A percentile compares a stretch with the other conserved stretches of the same genome.
Evolutionary conservation across 345 rosid genomes (phyloP).

Genomic region (Combretum micranthum): DNA sequence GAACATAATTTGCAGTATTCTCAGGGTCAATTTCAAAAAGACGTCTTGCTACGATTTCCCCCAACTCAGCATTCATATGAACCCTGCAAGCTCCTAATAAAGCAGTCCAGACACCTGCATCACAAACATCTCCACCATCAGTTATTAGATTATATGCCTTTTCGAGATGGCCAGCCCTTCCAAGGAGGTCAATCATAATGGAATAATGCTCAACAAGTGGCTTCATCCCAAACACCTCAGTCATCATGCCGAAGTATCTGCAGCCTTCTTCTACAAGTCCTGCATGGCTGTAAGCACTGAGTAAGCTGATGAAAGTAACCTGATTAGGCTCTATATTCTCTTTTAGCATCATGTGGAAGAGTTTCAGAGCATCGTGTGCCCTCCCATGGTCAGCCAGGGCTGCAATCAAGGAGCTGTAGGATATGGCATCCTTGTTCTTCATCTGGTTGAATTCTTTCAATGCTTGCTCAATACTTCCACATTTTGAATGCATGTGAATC

Average conservation of each 20-base stretch:
- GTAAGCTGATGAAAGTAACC: constrained; percentile 37
- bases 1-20: constrained; percentile 43
- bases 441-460: constrained; percentile 36
- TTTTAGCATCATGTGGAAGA: constrained; percentile 36
- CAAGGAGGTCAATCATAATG: constrained; percentile 47
- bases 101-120: constrained; percentile 52
- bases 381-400: constrained; percentile 55
- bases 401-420: constrained; percentile 41
- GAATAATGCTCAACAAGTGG: constrained; percentile 42
- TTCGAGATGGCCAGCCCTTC: constrained; percentile 49
- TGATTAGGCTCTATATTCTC: constrained; percentile 44
- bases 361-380: constrained; percentile 28
- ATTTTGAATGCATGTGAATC: constrained; percentile 61
- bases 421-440: constrained; percentile 34
- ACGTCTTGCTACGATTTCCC: constrained; percentile 45
- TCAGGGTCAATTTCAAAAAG: constrained; percentile 43
- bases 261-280: constrained; percentile 49
- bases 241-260: constrained; percentile 36
- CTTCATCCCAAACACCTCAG: constrained; percentile 18
- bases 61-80: constrained; percentile 37
- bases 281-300: constrained; percentile 47
- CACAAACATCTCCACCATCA: constrained; percentile 16
- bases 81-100: constrained; percentile 52
- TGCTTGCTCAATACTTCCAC: constrained; percentile 39
- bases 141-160: constrained; percentile 39